Conservation (phyloP, 768 basidiomycete genomes). For the Strobilomyces echinocephalus region DNA sequence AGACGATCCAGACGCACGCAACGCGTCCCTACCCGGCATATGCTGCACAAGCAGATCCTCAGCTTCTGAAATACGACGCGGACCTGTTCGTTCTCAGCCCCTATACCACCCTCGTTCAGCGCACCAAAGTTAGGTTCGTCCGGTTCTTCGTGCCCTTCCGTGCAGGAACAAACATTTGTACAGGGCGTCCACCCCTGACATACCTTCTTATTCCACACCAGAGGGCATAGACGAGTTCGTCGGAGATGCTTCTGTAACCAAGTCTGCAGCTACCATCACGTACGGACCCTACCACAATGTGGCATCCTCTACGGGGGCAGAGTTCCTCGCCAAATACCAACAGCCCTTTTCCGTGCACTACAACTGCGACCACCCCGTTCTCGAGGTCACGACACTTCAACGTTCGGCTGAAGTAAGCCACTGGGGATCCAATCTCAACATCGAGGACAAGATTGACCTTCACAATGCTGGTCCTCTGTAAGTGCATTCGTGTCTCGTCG, state of each 20-base stretch:
- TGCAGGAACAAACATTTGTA: conserved; percentile 2
- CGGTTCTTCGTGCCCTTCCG: not conserved
- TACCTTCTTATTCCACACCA: conserved; percentile 71
- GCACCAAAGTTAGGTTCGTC: conserved; percentile 80
- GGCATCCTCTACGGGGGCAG: conserved; percentile 52
- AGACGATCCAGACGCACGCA: conserved; percentile 73
- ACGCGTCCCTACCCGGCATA: conserved; percentile 71
- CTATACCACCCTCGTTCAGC: conserved; percentile 75
- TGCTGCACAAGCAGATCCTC: conserved; percentile 71
- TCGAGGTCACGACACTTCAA: conserved; percentile 67
- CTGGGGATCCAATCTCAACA: conserved; percentile 94
- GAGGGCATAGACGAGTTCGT: conserved; percentile 55
- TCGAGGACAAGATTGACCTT: conserved; percentile 83
- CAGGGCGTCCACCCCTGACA: conserved; percentile 67
- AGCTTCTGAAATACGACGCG: conserved; percentile 71
- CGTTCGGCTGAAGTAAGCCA: conserved; percentile 90
- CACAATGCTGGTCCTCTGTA: conserved; percentile 88
- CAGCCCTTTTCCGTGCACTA: conserved; percentile 73
- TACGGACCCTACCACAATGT: conserved; percentile 86
- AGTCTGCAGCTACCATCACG: conserved; percentile 75
- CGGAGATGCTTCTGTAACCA: conserved; percentile 55
- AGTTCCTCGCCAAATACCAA: conserved; percentile 59
- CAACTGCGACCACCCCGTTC: conserved; percentile 72
- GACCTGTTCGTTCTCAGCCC: conserved; percentile 81
- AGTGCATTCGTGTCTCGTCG: conserved; percentile 30